phyloP scores from a whole-genome alignment of 164 flowering plant genomes.

The Liriodendron chinense region DNA sequence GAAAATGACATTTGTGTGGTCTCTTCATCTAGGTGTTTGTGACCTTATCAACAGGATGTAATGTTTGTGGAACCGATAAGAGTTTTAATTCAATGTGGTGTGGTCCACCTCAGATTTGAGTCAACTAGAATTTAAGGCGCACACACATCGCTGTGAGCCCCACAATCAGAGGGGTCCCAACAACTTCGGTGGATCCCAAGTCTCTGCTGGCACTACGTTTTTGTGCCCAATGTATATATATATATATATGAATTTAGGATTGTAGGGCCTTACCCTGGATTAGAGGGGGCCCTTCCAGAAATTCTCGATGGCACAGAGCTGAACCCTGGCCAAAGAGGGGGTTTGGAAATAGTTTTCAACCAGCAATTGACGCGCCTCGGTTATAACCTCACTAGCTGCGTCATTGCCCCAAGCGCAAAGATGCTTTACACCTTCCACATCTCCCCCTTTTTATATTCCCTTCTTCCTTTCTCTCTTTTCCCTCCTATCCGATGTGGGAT shows the following conservation, averaged over 20 bases:
- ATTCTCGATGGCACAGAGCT: conserved; percentile 19
- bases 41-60: no score
- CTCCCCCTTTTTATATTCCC: background rate
- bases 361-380: conserved; percentile 24
- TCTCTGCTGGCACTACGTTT: no score
- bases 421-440: background rate
- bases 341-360: conserved; percentile 20
- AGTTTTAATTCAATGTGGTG: no score
- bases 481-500: background rate
- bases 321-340: conserved; percentile 18
- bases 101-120: no score
- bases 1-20: no score
- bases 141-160: no score
- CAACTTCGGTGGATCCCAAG: no score
- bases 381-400: conserved; percentile 20
- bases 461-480: background rate
- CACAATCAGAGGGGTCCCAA: no score
- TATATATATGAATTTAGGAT: background rate
- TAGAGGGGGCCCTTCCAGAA: conserved; percentile 23
- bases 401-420: conserved; percentile 21
- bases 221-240: no score
- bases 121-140: no score
- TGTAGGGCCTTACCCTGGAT: conserved; percentile 25
- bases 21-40: no score
- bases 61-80: no score